phyloP scores from a whole-genome alignment of 169 alveolate species.

The Plasmodium malariae region DNA sequence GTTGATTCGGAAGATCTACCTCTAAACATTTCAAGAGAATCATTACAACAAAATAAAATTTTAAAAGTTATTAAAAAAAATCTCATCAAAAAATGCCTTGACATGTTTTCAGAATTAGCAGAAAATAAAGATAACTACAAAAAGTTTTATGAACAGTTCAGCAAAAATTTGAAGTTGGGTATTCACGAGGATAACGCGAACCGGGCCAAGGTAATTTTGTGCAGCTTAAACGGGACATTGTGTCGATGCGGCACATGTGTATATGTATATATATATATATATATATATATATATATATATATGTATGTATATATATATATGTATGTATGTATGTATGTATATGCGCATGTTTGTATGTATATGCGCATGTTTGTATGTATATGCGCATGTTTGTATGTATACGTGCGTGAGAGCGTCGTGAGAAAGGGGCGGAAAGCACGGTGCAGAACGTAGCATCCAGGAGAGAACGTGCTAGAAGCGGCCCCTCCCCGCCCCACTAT shows the following conservation, averaged over 20 bases:
- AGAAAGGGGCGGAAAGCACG: no score
- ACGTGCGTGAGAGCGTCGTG: no score
- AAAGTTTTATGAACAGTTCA: slow-evolving; percentile 99
- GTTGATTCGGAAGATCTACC: slow-evolving; percentile 99
- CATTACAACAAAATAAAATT: slow-evolving; percentile 98
- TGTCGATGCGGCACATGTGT: no score
- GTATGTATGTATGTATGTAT: no score
- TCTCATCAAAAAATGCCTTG: slow-evolving; percentile 99
- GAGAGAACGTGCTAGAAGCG: no score
- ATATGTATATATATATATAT: neutral
- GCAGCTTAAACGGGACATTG: no score
- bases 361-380: no score
- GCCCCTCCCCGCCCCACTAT: no score
- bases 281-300: neutral
- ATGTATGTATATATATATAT: neutral
- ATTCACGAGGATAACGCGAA: slow-evolving; percentile 99
- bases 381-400: no score
- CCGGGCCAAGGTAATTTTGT: slow-evolving; percentile 93
- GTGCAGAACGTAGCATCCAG: no score
- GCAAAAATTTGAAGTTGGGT: slow-evolving; percentile 99
- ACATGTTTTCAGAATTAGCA: slow-evolving; percentile 97
- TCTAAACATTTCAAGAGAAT: slow-evolving; percentile 98
- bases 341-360: no score
- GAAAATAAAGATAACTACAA: slow-evolving; percentile 99
- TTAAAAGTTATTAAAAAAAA: slow-evolving; percentile 98